Evolutionary conservation across 192 early-diverging fungal genomes (phyloP), one percentile per base, ranked within the genome.

Genomic region (Spizellomyces sp.): DNA sequence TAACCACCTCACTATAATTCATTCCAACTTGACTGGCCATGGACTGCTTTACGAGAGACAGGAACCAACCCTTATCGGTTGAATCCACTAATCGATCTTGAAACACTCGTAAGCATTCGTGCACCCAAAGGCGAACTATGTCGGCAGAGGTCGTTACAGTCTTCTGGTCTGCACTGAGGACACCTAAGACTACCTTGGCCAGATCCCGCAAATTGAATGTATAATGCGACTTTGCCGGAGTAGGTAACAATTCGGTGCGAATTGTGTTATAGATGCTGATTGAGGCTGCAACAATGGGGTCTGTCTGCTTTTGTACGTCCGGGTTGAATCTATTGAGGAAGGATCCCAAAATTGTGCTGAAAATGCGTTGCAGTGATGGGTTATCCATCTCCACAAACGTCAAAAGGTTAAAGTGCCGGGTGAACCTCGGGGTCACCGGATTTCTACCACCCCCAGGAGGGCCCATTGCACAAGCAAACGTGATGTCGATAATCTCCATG

Each of bases 181-280:
- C 78, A 2, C 87, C 87, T 55, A 87, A 77, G 27, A 88, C 67
- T 12, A 88, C 85, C 67, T 86, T 87, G 45, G 85, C 68, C 10
- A 87, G 75, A 84, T 88, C 87, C 45, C 87, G 71, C 75, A 88
- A 69, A 59, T 88, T 88, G 66, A 88, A 88, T 1, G 87, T 88
- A 68, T 88, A 88, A 69, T 88, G 87, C 10, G 87, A 87, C 58
- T 88, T 88, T 62, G 82, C 80, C 0, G 87, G 87, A 6, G 87
- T 88, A 17, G 87, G 87, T 9, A 88, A 71, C 8, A 88, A 77
- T 66, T 84, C 83, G 5, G 78, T 73, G 9, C 83, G 75, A 56
- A 86, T 86, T 36, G 81, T 85, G 62, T 83, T 86, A 75, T 88
- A 88, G 47, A 88, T 85, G 44, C 62, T 45, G 64, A 85, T 78